Evolutionary conservation across 768 basidiomycete species (phyloP), one percentile per base, ranked within the genome.

Genomic region (Candolleomyces efflorescens): DNA sequence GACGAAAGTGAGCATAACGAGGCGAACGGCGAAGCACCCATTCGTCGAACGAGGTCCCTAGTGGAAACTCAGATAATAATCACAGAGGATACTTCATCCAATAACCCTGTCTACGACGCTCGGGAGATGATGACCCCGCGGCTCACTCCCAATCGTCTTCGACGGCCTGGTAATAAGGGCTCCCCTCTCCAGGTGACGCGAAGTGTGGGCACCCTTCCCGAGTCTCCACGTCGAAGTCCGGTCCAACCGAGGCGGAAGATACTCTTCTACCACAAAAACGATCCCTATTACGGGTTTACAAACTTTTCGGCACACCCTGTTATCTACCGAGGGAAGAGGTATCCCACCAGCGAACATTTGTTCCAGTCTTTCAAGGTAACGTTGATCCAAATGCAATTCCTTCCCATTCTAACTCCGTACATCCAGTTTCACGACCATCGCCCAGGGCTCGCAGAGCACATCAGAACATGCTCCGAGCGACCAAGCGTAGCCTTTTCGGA

Each of bases 321-420:
- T 10, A 63, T 73, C 10, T 85, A 87, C 66, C 77, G 82, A 32
- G 82, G 82, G 41, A 85, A 83, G 65, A 75, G 70, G 54, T 90
- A 89, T 65, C 86, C 87, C 1, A 90, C 88, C 0, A 86, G 86
- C 65, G 89, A 89, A 66, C 89, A 90, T 68, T 78, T 90, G 11
- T 90, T 88, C 64, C 88, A 90, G 62, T 84, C 88, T 2, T 80
- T 89, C 72, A 89, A 88, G 67, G 86, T 84, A 55, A 11, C n/a
- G 68, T 58, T 11, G 32, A 32, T 32, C 11, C 32, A 32, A 32
- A 5, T 5, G 32, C 39, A 15, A 23, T n/a, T 22, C 39, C n/a
- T 51, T n/a, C 45, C 18, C 13, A 47, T 32, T 22, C 43, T 47
- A 46, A 59, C 49, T 3, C 32, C 50, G 59, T 53, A 27, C 59